Base-by-base conservation (phyloP, 2,329 filamentous ascomycete genomes). In the Hymenoscyphus scutula region DNA sequence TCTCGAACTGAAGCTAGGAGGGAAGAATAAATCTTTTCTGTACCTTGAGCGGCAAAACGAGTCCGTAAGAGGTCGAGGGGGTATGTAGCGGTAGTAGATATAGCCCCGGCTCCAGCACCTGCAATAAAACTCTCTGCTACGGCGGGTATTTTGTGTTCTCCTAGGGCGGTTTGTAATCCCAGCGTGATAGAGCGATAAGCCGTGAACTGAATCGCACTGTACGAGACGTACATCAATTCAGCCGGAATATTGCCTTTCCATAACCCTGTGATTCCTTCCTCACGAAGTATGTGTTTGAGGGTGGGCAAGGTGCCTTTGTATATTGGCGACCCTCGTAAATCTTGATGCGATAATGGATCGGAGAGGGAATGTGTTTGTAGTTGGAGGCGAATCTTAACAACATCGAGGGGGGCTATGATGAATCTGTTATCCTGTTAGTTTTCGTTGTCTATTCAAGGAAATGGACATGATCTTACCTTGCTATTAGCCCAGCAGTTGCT, bases 181-280 rank as follows among this genome's bases (percentile, higher is more conserved):
- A 91, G 78, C 1, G 90, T 90, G 27, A 86, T 83, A 58, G 86
- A 86, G 62, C 92, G 89, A 79, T 99, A 99, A 30, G 90, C 82
- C 32, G 90, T 89, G 81, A 99, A 99, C 77, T 99, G 95, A 37
- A 91, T 81, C 66, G 90, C 90, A 66, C 91, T 89, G 78, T 98
- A 99, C 76, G 87, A 89, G 68, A 99, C 83, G 79, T 99, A 99
- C 79, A 99, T 87, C 66, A 95, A 79, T 81, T 98, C 95, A 58
- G 95, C 95, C 45, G 95, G 93, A 63, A 99, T 87, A 75, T 99
- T 99, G 74, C 95, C 95, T 81, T 98, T 98, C 95, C 95, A 99
- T 67, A 99, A 84, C 32, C 87, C 90, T 59, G 89, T 89, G 68
- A 98, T 74, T 51, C 95, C 95, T 75, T 99, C 95, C 72, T 92